phyloP scores from a whole-genome alignment of 805 yeast genomes.

The Candida golubevii region DNA sequence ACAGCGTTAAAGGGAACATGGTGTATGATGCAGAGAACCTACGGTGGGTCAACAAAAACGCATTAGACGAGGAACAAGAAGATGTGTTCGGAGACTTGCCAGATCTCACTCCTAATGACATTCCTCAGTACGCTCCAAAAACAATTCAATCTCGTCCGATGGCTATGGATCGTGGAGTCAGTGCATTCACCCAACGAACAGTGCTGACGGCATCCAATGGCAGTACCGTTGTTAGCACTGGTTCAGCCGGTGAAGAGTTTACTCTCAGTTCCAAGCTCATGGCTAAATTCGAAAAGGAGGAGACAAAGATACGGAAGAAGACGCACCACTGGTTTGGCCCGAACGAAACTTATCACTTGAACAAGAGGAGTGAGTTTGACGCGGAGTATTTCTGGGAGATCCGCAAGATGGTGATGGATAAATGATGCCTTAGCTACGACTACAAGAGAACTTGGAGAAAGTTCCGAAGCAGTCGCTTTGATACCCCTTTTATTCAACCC shows the following conservation, averaged over 20 bases:
- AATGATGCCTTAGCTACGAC: too few relatives aligned
- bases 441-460: background rate
- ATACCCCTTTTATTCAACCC: background rate
- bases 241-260: conserved; percentile 11
- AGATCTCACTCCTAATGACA: conserved; percentile 31
- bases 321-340: conserved; percentile 36
- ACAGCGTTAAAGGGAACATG: conserved; percentile 40
- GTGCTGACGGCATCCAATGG: conserved; percentile 25
- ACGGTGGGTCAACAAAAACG: conserved; percentile 52
- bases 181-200: conserved; percentile 37
- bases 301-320: conserved; percentile 30
- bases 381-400: conserved; percentile 40
- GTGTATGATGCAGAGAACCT: conserved; percentile 53
- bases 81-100: conserved; percentile 48
- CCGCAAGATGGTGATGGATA: conserved; percentile 39
- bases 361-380: conserved; percentile 12
- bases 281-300: conserved; percentile 34
- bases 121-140: conserved; percentile 12
- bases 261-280: conserved; percentile 23
- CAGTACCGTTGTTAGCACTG: conserved; percentile 10
- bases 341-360: conserved; percentile 23
- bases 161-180: conserved; percentile 25
- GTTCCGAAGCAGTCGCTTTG: background rate
- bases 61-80: conserved; percentile 30
- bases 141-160: background rate